Conservation (phyloP, 345 rosid genomes). For the Lenwebbia sp. region DNA sequence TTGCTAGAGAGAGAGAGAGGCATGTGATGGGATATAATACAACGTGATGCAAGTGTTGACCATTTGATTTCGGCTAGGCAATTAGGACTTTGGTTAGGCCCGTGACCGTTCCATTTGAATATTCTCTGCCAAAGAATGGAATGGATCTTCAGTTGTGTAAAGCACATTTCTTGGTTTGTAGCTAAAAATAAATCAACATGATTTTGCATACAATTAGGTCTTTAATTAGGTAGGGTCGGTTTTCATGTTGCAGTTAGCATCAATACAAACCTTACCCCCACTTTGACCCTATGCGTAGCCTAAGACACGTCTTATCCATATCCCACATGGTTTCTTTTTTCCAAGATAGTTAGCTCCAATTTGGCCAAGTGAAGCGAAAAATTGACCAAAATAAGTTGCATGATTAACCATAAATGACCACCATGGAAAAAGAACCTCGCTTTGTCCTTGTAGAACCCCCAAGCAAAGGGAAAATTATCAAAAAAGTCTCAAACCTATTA, state of each 20-base stretch:
- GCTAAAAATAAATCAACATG: neutral
- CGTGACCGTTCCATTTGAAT: neutral
- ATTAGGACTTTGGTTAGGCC: neutral
- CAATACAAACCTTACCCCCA: neutral
- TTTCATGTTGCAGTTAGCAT: neutral
- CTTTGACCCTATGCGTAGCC: neutral
- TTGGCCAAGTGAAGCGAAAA: too few relatives aligned
- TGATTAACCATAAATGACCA: too few relatives aligned
- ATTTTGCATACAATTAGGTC: neutral
- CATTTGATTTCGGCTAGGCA: neutral
- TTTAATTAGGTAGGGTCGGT: neutral
- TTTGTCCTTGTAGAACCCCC: too few relatives aligned
- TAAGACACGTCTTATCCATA: neutral
- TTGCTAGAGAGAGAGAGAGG: too few relatives aligned
- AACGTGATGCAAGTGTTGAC: neutral
- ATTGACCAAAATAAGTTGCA: too few relatives aligned
- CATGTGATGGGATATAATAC: neutral
- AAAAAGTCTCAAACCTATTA: too few relatives aligned
- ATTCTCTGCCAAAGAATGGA: neutral
- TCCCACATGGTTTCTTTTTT: neutral
- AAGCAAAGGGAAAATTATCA: too few relatives aligned
- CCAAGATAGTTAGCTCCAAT: too few relatives aligned
- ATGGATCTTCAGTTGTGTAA: neutral
- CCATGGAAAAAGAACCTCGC: too few relatives aligned
- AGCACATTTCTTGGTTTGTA: neutral